These are phyloP conservation scores for Diaporthe eres DNA, from an alignment of 2,329 filamentous ascomycete genomes.

Conservation along the genomic window DNA sequence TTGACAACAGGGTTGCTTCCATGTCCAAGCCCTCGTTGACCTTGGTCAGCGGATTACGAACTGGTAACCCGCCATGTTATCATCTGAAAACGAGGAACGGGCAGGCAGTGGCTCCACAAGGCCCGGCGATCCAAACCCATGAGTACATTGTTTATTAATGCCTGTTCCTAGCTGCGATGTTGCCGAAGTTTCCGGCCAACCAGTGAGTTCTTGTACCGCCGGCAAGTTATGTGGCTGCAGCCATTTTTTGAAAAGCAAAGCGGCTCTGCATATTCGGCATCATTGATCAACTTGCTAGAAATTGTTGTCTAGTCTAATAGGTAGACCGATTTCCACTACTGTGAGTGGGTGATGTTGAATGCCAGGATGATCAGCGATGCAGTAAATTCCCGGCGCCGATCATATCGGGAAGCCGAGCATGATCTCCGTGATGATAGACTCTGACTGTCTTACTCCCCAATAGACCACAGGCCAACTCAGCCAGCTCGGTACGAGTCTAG, in stretches of 20 bases:
- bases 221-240: not conserved
- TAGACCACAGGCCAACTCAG: not conserved
- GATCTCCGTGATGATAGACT: not conserved
- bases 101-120: not conserved
- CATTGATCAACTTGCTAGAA: not conserved
- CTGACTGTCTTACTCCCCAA: too few relatives aligned
- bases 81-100: not conserved
- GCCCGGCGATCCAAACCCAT: not conserved
- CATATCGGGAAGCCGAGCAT: not conserved
- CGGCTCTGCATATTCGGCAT: not conserved
- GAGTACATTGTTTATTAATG: not conserved
- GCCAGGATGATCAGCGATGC: not conserved
- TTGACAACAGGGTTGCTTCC: not conserved
- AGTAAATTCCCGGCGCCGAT: conserved; percentile 11
- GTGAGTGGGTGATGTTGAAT: not conserved
- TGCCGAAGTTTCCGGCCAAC: conserved; percentile 4
- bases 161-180: not conserved
- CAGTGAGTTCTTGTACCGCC: not conserved
- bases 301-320: not conserved
- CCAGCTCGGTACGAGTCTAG: not conserved
- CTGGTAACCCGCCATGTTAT: not conserved
- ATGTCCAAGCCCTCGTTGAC: not conserved
- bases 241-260: not conserved
- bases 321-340: not conserved
- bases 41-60: not conserved